Base-by-base conservation (phyloP, 495 filamentous ascomycete genomes). In the Thermochaetoides thermophila region DNA sequence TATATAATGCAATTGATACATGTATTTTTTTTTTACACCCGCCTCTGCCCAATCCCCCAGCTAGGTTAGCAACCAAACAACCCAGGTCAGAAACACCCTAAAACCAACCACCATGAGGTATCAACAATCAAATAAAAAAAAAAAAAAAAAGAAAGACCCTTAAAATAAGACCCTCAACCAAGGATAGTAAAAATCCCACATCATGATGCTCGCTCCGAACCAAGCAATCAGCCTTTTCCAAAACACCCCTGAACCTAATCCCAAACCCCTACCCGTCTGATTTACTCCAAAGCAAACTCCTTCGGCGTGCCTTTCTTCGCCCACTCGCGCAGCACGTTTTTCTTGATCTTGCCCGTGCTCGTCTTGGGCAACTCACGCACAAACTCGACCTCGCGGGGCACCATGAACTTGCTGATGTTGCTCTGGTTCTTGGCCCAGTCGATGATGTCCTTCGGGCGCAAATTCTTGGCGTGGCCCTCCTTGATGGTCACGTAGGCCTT, bases 321-420 rank as follows among this genome's bases (percentile, higher is more conserved):
- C 87, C 84, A 87, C 48, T 84, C 80, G 39, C 86, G 60, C 27
- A 97, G 49, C 25, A 93, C 73, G 53, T 95, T 96, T 69, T 97
- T 97, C 69, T 81, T 77, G 33, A 97, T 61, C 66, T 97, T 96
- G 17, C 89, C 89, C 2, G 89, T 97, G 47, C 78, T 85, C 17
- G 91, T 97, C 70, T 97, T 96, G 9, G 89, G 89, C 35, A 97
- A 61, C 54, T 95, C 85, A 15, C 57, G 38, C 19, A 97, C 74
- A 33, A 97, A 64, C 58, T 92, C 84, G 1, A 96, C 83, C 63
- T 96, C 89, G 29, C 79, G 67, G 7, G 89, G 89, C 15, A 96
- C 74, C 89, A 96, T 96, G 52, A 95, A 97, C 44, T 74, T 80
- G 56, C 80, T 84, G 43, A 97, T 94, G 16, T 56, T 56, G 44